Percentiles rank a stretch among this genome's conserved stretches.
Conservation (phyloP, 139 green algal genomes). For the Closterium sp. region DNA sequence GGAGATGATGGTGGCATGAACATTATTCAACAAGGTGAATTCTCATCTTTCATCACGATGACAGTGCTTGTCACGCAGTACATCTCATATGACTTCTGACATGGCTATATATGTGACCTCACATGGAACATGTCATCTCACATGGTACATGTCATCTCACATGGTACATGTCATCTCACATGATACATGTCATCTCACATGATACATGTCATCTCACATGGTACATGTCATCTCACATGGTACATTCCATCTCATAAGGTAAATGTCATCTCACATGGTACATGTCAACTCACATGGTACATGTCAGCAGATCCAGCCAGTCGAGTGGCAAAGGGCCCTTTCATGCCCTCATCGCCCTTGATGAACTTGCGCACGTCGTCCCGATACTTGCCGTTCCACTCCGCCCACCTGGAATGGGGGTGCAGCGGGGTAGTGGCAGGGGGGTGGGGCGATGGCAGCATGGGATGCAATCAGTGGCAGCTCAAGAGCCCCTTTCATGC, state of each 20-base stretch:
- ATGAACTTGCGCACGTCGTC: constrained; percentile 87
- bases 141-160: background rate
- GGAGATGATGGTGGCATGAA: background rate
- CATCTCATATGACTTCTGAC: too few species aligned
- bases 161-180: background rate
- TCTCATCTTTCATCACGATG: too few species aligned
- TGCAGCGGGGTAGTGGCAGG: background rate
- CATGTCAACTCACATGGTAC: constrained; percentile 64
- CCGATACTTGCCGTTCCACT: constrained; percentile 97
- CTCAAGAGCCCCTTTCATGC: constrained; percentile 86
- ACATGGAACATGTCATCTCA: background rate
- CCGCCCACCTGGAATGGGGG: constrained; percentile 71
- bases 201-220: background rate
- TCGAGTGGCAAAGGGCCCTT: constrained; percentile 84
- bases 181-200: background rate
- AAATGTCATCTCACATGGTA: background rate
- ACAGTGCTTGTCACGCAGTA: background rate
- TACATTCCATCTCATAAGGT: background rate
- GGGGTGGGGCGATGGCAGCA: background rate
- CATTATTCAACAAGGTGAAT: too few species aligned
- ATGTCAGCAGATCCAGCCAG: constrained; percentile 87
- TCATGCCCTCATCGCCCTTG: constrained; percentile 87
- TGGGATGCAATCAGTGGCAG: too few species aligned
- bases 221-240: background rate
- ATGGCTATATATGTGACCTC: background rate